Percentiles rank a stretch among this genome's conserved stretches.
phyloP scores from a whole-genome alignment of 2,329 filamentous ascomycete species.

The Ophiostoma montium region DNA sequence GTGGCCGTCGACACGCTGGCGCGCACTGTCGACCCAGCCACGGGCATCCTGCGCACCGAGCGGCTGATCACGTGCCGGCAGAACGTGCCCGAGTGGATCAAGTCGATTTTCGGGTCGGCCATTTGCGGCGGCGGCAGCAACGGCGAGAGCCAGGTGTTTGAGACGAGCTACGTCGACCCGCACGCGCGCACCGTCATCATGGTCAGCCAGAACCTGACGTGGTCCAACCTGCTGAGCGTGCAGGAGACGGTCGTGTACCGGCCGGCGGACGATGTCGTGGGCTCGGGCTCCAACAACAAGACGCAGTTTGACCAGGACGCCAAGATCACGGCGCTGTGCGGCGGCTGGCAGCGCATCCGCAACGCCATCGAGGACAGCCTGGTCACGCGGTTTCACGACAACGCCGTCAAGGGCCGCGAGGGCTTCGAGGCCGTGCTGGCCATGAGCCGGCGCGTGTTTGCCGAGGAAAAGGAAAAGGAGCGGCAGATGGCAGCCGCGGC shows the following conservation, averaged over 20 bases:
- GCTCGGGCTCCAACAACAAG: slow-evolving; percentile 21
- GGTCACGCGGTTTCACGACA: slow-evolving; percentile 79
- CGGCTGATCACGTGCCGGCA: slow-evolving; percentile 49
- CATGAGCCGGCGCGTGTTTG: slow-evolving; percentile 84
- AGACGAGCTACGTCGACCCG: slow-evolving; percentile 90
- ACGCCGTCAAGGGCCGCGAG: slow-evolving; percentile 77
- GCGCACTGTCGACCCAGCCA: slow-evolving; percentile 43
- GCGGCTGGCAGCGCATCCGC: slow-evolving; percentile 94
- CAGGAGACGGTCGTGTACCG: slow-evolving; percentile 86
- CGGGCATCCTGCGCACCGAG: slow-evolving; percentile 47
- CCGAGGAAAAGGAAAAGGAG: slow-evolving; percentile 66
- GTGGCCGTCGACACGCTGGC: slow-evolving; percentile 87
- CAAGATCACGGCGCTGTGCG: slow-evolving; percentile 83
- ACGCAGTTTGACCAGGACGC: slow-evolving; percentile 85
- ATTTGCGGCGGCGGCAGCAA: slow-evolving; percentile 36
- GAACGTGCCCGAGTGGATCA: slow-evolving; percentile 63
- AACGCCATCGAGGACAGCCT: slow-evolving; percentile 88
- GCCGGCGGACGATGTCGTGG: slow-evolving; percentile 32
- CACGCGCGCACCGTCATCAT: slow-evolving; percentile 77
- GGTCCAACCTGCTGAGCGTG: slow-evolving; percentile 77
- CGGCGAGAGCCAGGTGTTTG: slow-evolving; percentile 70
- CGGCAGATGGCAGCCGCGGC: slow-evolving; percentile 9
- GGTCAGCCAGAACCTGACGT: slow-evolving; percentile 91
- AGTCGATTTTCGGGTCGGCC: slow-evolving; percentile 57
- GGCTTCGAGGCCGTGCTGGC: slow-evolving; percentile 91